Percentiles rank a stretch among this genome's conserved stretches.
phyloP scores from a whole-genome alignment of 2,329 filamentous ascomycete species.

The Metarhizium humberi region DNA sequence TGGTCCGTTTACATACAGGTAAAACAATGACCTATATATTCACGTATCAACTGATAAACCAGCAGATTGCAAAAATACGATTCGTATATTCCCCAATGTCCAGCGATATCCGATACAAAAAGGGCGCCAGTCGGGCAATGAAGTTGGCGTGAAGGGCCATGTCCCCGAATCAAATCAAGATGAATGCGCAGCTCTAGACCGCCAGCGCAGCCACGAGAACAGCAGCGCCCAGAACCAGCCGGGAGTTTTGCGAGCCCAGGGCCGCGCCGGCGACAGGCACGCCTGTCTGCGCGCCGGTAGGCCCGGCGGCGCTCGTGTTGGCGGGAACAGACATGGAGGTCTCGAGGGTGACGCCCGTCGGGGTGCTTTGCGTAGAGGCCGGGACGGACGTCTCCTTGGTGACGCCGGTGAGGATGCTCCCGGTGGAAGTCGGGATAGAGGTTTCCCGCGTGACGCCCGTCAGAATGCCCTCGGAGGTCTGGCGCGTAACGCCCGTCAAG shows the following conservation, averaged over 20 bases:
- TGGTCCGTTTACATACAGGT: too few species aligned
- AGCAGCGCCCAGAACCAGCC: background rate
- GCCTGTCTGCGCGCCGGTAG: background rate
- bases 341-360: background rate
- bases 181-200: background rate
- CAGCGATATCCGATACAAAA: too few species aligned
- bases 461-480: too few species aligned
- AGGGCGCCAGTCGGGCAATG: too few species aligned
- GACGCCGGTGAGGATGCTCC: constrained; percentile 1
- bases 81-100: too few species aligned
- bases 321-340: background rate
- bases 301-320: background rate
- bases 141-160: too few species aligned
- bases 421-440: background rate
- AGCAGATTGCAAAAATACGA: too few species aligned
- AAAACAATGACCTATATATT: too few species aligned
- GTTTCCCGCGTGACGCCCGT: background rate
- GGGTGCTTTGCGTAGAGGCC: background rate
- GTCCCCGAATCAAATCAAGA: too few species aligned
- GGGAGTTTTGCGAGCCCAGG: background rate
- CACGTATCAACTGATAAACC: too few species aligned
- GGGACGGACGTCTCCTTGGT: background rate
- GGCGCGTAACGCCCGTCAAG: background rate
- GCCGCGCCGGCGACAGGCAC: background rate
- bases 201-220: background rate